phyloP scores from a whole-genome alignment of 331 rosid genomes.

The Acacia pycnantha region DNA sequence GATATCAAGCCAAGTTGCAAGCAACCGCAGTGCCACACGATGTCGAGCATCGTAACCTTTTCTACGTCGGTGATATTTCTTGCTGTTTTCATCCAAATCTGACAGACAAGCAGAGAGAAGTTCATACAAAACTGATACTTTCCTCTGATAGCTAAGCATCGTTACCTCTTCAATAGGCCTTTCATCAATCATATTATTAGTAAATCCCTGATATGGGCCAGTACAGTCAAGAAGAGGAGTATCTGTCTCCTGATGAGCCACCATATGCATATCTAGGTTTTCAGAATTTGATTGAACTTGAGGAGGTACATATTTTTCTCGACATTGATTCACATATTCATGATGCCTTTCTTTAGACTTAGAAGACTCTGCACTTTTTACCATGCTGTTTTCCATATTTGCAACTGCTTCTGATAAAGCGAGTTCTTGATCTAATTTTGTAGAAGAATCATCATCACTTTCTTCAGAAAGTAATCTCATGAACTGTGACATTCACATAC shows the following conservation, averaged over 20 bases:
- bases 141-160: constrained; percentile 73
- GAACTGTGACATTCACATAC: constrained; percentile 53
- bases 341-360: constrained; percentile 51
- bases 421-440: constrained; percentile 61
- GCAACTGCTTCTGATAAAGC: constrained; percentile 70
- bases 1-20: constrained; percentile 86
- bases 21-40: constrained; percentile 69
- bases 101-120: constrained; percentile 84
- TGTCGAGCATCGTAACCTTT: constrained; percentile 92
- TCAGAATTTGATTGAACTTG: constrained; percentile 48
- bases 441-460: constrained; percentile 44
- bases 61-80: constrained; percentile 55
- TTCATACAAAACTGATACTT: constrained; percentile 75
- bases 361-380: constrained; percentile 33
- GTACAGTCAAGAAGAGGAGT: constrained; percentile 28
- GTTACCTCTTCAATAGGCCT: constrained; percentile 58
- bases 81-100: constrained; percentile 44
- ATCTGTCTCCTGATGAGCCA: constrained; percentile 31
- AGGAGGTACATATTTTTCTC: constrained; percentile 55
- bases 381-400: constrained; percentile 54
- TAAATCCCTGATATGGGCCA: constrained; percentile 31
- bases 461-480: constrained; percentile 68
- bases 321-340: constrained; percentile 60
- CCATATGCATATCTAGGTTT: constrained; percentile 33
- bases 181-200: constrained; percentile 39